These are phyloP conservation scores for Gnaphalium uliginosum DNA, from an alignment of 129 eudicot genomes.

Conservation along the genomic window DNA sequence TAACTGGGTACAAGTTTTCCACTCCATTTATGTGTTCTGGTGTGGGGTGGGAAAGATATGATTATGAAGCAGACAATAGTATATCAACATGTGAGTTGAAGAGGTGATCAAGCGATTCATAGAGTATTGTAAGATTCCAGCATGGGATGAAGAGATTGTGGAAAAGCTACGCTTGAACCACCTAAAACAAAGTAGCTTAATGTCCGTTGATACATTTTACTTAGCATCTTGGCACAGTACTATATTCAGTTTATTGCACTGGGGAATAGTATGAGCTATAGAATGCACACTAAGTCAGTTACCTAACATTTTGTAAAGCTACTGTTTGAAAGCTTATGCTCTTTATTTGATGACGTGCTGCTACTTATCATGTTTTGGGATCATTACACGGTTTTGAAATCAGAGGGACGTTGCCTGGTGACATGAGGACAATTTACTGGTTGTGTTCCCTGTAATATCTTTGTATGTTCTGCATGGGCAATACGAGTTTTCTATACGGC, in stretches of 20 bases:
- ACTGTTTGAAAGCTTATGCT: not conserved
- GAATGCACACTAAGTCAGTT: not conserved
- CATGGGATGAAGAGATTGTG: not conserved
- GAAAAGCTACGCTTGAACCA: not conserved
- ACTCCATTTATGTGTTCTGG: not conserved
- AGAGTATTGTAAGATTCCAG: not conserved
- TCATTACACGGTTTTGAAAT: not conserved
- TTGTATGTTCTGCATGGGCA: constrained; percentile 1
- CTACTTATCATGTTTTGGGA: not conserved
- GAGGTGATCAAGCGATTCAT: not conserved
- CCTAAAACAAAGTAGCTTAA: not conserved
- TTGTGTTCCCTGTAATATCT: not conserved
- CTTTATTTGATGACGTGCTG: not conserved
- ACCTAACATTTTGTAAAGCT: not conserved
- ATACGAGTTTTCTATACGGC: not conserved
- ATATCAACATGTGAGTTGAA: not conserved
- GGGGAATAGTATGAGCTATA: constrained; percentile 13
- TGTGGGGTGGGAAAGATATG: not conserved
- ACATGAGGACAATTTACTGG: not conserved
- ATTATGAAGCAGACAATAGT: not conserved
- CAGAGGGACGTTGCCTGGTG: not conserved
- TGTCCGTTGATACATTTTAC: not conserved
- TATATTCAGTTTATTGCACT: constrained; percentile 1
- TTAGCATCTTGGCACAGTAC: not conserved
- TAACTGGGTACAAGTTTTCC: not conserved